Evolutionary conservation across 768 basidiomycete species (phyloP).

Genomic region (Termitomyces sp.): DNA sequence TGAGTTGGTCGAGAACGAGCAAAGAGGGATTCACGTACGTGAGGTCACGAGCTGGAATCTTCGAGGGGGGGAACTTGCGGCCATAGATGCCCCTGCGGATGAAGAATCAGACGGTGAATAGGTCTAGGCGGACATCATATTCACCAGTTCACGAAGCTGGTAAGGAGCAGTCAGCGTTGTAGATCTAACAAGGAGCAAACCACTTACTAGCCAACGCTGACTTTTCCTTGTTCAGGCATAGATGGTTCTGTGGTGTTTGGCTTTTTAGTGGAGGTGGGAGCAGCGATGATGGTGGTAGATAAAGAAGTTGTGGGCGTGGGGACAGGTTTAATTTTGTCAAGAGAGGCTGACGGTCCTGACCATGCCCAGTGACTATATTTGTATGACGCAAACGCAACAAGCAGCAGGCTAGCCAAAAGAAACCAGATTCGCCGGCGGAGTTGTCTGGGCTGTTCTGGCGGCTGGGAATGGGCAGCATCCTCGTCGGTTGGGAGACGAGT

Average conservation of each 20-base stretch:
- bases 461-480: slow-evolving; percentile 17
- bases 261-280: slow-evolving; percentile 4
- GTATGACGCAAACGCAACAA: slow-evolving; percentile 36
- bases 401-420: slow-evolving; percentile 27
- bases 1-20: slow-evolving; percentile 6
- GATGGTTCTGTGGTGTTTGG: slow-evolving; percentile 13
- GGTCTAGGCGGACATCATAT: neutral
- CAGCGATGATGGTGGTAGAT: slow-evolving; percentile 4
- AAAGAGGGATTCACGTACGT: slow-evolving; percentile 50
- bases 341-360: slow-evolving; percentile 15
- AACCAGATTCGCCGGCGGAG: slow-evolving; percentile 26
- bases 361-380: slow-evolving; percentile 34
- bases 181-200: neutral
- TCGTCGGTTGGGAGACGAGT: slow-evolving; percentile 18
- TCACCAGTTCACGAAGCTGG: slow-evolving; percentile 77
- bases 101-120: neutral
- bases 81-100: slow-evolving; percentile 86
- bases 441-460: slow-evolving; percentile 17
- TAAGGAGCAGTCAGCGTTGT: slow-evolving; percentile 4
- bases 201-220: slow-evolving; percentile 79
- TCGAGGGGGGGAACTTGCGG: slow-evolving; percentile 82
- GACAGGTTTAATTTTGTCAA: slow-evolving; percentile 2
- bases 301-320: slow-evolving; percentile 1
- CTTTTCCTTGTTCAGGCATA: slow-evolving; percentile 50
- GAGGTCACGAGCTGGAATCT: slow-evolving; percentile 78